phyloP scores from a whole-genome alignment of 805 yeast genomes.

The Myxozyma mucilagina region DNA sequence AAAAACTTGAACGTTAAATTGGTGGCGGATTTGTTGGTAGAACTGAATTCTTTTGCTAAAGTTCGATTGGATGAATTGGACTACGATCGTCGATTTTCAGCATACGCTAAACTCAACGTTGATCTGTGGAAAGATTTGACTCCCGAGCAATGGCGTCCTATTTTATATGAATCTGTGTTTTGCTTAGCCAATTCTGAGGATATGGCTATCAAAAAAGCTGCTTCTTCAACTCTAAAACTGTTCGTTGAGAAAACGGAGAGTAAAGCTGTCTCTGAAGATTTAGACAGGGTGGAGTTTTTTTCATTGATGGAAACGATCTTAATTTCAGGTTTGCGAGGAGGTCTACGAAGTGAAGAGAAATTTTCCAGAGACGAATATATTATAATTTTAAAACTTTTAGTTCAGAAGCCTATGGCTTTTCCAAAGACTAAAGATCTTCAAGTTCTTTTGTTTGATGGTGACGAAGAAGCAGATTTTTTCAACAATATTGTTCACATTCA shows the following conservation, averaged over 20 bases:
- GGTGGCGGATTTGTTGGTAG: slow-evolving; percentile 57
- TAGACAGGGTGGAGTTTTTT: slow-evolving; percentile 37
- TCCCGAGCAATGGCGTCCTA: slow-evolving; percentile 73
- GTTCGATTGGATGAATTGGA: slow-evolving; percentile 72
- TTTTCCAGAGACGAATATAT: slow-evolving; percentile 72
- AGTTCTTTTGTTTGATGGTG: slow-evolving; percentile 59
- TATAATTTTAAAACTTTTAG: slow-evolving; percentile 62
- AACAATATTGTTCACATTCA: slow-evolving; percentile 79
- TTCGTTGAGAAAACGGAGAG: slow-evolving; percentile 58
- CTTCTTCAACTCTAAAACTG: slow-evolving; percentile 61
- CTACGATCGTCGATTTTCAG: slow-evolving; percentile 69
- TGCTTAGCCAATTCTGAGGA: slow-evolving; percentile 78
- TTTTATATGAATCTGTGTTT: slow-evolving; percentile 65
- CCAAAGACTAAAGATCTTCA: slow-evolving; percentile 66
- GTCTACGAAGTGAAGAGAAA: slow-evolving; percentile 62
- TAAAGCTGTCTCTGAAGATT: slow-evolving; percentile 44
- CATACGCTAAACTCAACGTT: slow-evolving; percentile 68
- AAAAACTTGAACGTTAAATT: slow-evolving; percentile 48
- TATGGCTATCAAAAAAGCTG: slow-evolving; percentile 74
- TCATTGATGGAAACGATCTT: slow-evolving; percentile 51
- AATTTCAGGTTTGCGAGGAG: slow-evolving; percentile 65
- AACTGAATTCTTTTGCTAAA: slow-evolving; percentile 67
- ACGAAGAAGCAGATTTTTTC: slow-evolving; percentile 83
- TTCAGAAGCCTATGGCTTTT: slow-evolving; percentile 46
- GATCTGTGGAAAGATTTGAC: slow-evolving; percentile 47